phyloP scores from a whole-genome alignment of 805 yeast species.

The Sugiyamaella chiloensis region DNA sequence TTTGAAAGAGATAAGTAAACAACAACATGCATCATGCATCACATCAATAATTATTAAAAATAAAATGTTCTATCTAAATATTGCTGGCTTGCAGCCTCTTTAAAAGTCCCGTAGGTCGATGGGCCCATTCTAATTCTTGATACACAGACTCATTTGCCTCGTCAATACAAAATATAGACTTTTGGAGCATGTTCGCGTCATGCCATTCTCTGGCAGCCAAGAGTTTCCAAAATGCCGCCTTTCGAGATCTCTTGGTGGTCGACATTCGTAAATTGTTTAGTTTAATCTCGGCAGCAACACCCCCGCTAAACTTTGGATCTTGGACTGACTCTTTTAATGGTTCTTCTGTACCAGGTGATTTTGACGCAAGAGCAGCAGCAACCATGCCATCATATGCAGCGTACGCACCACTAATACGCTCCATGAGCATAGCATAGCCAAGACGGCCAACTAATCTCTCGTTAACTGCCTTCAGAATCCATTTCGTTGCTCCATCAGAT shows the following conservation, averaged over 20 bases:
- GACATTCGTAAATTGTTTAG: slow-evolving; percentile 35
- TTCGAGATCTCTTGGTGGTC: slow-evolving; percentile 60
- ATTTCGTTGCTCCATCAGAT: slow-evolving; percentile 45
- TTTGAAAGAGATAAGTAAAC: too few species aligned
- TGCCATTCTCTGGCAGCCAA: slow-evolving; percentile 74
- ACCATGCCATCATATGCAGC: slow-evolving; percentile 26
- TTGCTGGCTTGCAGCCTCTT: slow-evolving; percentile 16
- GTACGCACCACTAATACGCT: slow-evolving; percentile 54
- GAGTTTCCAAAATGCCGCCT: slow-evolving; percentile 73
- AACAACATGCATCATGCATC: not conserved
- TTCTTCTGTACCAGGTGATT: not conserved
- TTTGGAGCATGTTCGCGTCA: slow-evolving; percentile 25
- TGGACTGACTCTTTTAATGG: not conserved
- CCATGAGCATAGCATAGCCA: slow-evolving; percentile 51
- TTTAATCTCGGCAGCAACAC: not conserved
- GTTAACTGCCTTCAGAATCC: slow-evolving; percentile 44
- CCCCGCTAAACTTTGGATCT: not conserved
- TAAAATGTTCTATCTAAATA: not conserved
- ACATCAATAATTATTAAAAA: not conserved
- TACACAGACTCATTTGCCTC: slow-evolving; percentile 23
- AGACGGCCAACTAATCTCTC: slow-evolving; percentile 38
- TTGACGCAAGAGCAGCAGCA: slow-evolving; percentile 31
- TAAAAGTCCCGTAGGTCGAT: slow-evolving; percentile 13
- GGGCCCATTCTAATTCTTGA: slow-evolving; percentile 26
- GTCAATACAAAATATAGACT: slow-evolving; percentile 15